Evolutionary conservation across 257 asterid species (phyloP).

Genomic region (Jasminum sambac): DNA sequence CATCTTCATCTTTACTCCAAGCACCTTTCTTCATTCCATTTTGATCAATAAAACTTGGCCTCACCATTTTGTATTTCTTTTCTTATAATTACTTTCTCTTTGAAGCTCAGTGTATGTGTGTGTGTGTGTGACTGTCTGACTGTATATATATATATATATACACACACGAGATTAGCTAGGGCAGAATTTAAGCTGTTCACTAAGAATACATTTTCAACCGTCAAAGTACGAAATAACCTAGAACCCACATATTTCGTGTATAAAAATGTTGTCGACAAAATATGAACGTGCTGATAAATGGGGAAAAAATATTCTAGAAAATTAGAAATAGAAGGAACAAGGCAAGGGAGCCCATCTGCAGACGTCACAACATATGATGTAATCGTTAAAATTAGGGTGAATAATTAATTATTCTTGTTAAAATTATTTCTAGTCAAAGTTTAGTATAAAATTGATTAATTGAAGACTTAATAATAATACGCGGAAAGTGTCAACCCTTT

Average conservation of each 20-base stretch:
- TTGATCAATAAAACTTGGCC: conserved; percentile 17
- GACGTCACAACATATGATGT: background rate
- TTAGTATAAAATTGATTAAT: background rate
- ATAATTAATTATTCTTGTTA: background rate
- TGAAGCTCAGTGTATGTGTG: background rate
- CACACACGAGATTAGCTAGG: background rate
- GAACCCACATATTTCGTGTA: background rate
- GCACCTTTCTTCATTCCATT: conserved; percentile 30
- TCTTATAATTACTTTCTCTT: background rate
- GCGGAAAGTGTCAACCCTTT: too few relatives aligned
- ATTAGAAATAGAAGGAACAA: background rate
- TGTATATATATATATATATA: background rate
- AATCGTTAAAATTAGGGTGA: background rate
- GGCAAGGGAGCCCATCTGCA: background rate
- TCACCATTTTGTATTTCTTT: conserved; percentile 22
- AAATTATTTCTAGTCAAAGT: background rate
- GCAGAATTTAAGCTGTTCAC: background rate
- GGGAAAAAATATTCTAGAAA: background rate
- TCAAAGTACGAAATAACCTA: background rate
- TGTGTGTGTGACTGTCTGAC: too few relatives aligned
- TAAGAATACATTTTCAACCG: background rate
- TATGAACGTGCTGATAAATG: background rate
- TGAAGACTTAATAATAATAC: too few relatives aligned
- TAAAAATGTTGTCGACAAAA: background rate
- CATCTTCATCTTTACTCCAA: conserved; percentile 32